Evolutionary conservation across 202 grass and related monocot genomes (phyloP).

Genomic region (Miscanthus sacchariflorus): DNA sequence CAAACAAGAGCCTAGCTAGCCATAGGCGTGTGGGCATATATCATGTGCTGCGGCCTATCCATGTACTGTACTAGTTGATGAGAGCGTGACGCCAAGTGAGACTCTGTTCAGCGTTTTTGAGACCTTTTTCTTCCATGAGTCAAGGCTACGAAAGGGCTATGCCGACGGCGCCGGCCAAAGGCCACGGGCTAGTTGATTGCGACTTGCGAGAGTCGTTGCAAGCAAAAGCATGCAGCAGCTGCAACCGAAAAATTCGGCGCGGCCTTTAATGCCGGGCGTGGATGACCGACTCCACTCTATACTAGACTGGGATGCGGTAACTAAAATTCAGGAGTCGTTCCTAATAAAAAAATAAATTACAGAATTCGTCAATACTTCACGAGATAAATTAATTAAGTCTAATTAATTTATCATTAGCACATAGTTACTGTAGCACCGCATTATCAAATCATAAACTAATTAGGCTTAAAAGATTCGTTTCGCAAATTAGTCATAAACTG

Average conservation of each 20-base stretch:
- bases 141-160: neutral
- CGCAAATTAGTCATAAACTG: too few species aligned
- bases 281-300: neutral
- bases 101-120: neutral
- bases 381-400: too few species aligned
- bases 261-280: neutral
- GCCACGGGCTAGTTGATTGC: neutral
- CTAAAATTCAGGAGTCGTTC: too few species aligned
- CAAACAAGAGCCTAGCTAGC: neutral
- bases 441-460: too few species aligned
- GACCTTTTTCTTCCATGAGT: neutral
- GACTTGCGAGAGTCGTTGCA: neutral
- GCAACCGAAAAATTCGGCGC: slow-evolving; percentile 12
- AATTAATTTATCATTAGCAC: too few species aligned
- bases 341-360: too few species aligned
- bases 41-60: too few species aligned
- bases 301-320: too few species aligned
- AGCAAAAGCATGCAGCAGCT: neutral
- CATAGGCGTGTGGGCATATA: too few species aligned
- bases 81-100: neutral
- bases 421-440: too few species aligned
- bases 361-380: too few species aligned
- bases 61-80: neutral
- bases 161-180: neutral
- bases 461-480: too few species aligned